Evolutionary conservation across 2,329 filamentous ascomycete genomes (phyloP), one percentile per base, ranked within the genome.

Genomic region (Aspergillus brunneoviolaceus): DNA sequence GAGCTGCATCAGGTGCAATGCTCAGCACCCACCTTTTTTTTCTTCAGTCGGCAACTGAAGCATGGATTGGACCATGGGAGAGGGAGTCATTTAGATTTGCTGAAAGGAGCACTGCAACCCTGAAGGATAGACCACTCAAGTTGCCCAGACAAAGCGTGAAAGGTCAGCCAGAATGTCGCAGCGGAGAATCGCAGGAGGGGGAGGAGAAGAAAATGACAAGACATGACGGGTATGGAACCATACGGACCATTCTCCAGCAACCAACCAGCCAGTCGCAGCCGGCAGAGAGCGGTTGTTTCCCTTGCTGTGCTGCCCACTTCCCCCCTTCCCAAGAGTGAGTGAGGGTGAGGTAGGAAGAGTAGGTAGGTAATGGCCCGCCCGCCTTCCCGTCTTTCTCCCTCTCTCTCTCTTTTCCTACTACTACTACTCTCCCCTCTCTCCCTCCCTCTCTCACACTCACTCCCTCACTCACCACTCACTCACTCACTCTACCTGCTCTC

Each of bases 341-440:
- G 49, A 47, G 56, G 49, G 16, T 45, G 39, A 45, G 39, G 14
- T 16, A 45, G 39, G 39, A 12, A 45, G 39, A 45, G 39, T 45
- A 45, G 57, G 63, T 63, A 61, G 60, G 62, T 62, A 60, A 60
- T 67, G 63, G 65, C 67, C 64, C 66, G 66, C 66, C 61, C 66
- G 66, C 66, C 60, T 60, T 65, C 64, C 64, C 60, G 59, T 65
- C 61, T 63, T 58, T 27, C 59, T 60, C 60, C 51, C 63, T 60
- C 62, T 59, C 65, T 63, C 63, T 54, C 62, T 61, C 60, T 60
- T 61, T 65, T 70, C 62, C 69, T 71, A 71, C 71, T 74, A 72
- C 71, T 73, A 71, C 69, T 70, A 67, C 70, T 65, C 63, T 68
- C 70, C 66, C 67, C 67, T 67, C 67, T 67, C 66, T 66, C 65